Percentiles rank a stretch among this genome's conserved stretches.
Evolutionary conservation across 352 stramenopile species (phyloP).

Genomic region (Phytophthora pistaciae): DNA sequence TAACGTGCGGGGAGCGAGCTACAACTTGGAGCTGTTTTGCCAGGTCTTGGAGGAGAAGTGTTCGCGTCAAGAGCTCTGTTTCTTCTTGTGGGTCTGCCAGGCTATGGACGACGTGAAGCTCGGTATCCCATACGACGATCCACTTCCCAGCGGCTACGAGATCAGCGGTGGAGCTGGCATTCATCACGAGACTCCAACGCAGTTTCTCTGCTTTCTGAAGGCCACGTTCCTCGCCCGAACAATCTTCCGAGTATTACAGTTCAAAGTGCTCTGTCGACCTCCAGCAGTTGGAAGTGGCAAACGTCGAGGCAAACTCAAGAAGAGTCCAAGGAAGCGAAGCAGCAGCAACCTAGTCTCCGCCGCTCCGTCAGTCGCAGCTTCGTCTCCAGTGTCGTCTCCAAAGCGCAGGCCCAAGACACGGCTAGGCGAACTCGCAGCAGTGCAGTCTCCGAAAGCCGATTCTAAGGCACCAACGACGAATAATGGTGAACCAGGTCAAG

Average conservation of each 20-base stretch:
- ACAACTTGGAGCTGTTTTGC: constrained; percentile 63
- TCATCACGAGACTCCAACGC: neutral
- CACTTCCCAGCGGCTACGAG: neutral
- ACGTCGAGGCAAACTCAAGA: constrained; percentile 24
- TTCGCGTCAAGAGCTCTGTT: constrained; percentile 54
- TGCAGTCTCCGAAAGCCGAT: neutral
- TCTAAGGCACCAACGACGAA: neutral
- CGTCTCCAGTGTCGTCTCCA: constrained; percentile 17
- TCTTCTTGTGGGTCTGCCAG: constrained; percentile 66
- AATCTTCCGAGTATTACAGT: constrained; percentile 54
- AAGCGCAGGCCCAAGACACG: constrained; percentile 45
- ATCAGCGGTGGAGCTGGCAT: neutral
- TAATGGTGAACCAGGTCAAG: neutral
- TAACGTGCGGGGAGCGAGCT: constrained; percentile 29
- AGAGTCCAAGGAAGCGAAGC: constrained; percentile 11
- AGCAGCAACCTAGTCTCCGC: constrained; percentile 6
- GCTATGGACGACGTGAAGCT: constrained; percentile 52
- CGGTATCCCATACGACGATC: constrained; percentile 57
- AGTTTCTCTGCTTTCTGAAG: constrained; percentile 63
- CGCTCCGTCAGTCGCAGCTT: constrained; percentile 1
- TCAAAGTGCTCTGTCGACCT: constrained; percentile 42
- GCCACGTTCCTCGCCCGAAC: constrained; percentile 59
- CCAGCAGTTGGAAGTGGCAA: constrained; percentile 4
- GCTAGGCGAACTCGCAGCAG: constrained; percentile 18
- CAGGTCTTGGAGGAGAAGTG: constrained; percentile 57